phyloP scores from a whole-genome alignment of 2,329 filamentous ascomycete species.

The Grosmannia clavigera region DNA sequence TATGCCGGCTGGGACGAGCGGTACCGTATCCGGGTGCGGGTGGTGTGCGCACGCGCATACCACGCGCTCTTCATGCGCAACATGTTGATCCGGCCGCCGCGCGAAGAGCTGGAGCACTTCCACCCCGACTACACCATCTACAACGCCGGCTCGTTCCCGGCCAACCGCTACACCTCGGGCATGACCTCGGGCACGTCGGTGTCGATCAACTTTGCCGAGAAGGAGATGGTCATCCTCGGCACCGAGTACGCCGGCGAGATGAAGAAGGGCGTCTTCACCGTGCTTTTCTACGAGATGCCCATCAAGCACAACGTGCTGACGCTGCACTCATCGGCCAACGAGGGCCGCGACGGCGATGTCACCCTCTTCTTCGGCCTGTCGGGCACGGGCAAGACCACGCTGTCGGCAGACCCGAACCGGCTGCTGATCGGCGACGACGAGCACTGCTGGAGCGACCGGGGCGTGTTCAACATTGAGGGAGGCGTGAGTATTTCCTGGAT shows the following conservation, averaged over 20 bases:
- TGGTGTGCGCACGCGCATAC: constrained; percentile 97
- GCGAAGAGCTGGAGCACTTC: constrained; percentile 91
- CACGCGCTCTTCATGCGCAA: constrained; percentile 99
- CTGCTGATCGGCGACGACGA: constrained; percentile 95
- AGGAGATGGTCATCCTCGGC: constrained; percentile 99
- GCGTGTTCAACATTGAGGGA: constrained; percentile 99
- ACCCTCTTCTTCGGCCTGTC: constrained; percentile 99
- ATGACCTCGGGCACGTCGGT: constrained; percentile 99
- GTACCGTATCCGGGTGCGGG: constrained; percentile 93
- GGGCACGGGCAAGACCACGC: constrained; percentile 95
- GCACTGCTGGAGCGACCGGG: constrained; percentile 97
- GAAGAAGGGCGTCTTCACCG: constrained; percentile 98
- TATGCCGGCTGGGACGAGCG: constrained; percentile 98
- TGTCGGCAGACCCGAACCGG: constrained; percentile 94
- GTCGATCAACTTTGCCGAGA: constrained; percentile 96
- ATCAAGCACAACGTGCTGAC: constrained; percentile 99
- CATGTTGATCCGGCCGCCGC: constrained; percentile 93
- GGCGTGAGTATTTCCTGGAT: constrained; percentile 28
- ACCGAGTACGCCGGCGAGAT: constrained; percentile 97
- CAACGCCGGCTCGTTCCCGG: constrained; percentile 96
- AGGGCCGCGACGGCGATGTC: constrained; percentile 87
- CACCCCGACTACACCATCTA: constrained; percentile 99
- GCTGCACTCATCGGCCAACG: constrained; percentile 95
- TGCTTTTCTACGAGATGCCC: constrained; percentile 99
- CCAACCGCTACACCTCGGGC: constrained; percentile 93